These are phyloP conservation scores for Arthonia radiata DNA, from an alignment of 495 filamentous ascomycete species.

Conservation along the genomic window DNA sequence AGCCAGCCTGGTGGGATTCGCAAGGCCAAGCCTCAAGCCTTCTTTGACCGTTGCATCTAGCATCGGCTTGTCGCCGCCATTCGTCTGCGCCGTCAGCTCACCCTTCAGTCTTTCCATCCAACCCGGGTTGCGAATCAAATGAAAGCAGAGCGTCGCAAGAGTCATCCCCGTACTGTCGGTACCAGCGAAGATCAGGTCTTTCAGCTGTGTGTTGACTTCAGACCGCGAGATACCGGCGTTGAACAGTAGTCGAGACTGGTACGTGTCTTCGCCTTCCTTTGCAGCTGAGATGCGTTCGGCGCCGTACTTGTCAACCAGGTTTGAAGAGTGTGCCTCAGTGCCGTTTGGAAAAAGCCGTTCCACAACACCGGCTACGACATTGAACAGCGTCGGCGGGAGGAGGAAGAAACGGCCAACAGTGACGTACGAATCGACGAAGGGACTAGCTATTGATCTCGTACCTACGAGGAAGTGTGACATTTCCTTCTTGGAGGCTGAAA, in stretches of 20 bases:
- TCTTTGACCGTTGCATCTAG: constrained; percentile 20
- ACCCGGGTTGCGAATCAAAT: too few species aligned
- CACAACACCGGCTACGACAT: constrained; percentile 13
- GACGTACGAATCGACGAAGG: constrained; percentile 17
- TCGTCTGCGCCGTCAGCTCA: too few species aligned
- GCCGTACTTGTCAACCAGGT: constrained; percentile 17
- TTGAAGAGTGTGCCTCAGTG: constrained; percentile 8
- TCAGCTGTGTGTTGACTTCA: constrained; percentile 22
- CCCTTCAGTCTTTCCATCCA: too few species aligned
- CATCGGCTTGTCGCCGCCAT: too few species aligned
- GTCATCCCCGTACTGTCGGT: constrained; percentile 23
- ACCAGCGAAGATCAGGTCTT: constrained; percentile 17
- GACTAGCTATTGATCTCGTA: constrained; percentile 4
- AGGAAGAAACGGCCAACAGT: constrained; percentile 25
- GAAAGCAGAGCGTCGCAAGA: constrained; percentile 18
- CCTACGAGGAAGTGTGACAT: constrained; percentile 2
- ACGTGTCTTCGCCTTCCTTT: constrained; percentile 11
- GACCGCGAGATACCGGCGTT: constrained; percentile 14
- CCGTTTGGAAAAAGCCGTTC: constrained; percentile 12
- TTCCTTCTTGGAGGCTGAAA: neutral
- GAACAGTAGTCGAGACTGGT: constrained; percentile 23
- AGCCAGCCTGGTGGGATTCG: constrained; percentile 24
- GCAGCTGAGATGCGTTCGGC: constrained; percentile 11
- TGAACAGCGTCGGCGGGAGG: constrained; percentile 12
- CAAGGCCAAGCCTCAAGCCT: constrained; percentile 20